Evolutionary conservation across 1,284 basidiomycete species (phyloP).

Genomic region (Farysia itapuensis): DNA sequence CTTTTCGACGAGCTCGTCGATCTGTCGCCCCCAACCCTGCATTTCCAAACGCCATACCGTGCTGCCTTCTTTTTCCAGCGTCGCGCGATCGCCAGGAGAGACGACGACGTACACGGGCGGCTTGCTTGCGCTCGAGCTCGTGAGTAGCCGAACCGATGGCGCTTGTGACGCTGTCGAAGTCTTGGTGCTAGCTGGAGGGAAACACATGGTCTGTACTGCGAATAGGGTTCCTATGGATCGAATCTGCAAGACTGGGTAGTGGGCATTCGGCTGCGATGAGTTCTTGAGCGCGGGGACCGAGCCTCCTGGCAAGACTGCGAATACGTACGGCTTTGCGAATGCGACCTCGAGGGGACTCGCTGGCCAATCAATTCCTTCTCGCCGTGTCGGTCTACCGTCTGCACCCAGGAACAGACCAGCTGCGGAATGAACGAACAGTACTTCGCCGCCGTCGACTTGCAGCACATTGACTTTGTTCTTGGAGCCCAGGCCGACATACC

Average conservation of each 20-base stretch:
- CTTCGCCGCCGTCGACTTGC: constrained; percentile 65
- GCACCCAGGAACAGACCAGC: constrained; percentile 69
- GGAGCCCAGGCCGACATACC: constrained; percentile 79
- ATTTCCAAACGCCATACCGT: constrained; percentile 76
- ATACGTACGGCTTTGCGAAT: constrained; percentile 79
- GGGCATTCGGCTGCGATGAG: constrained; percentile 21
- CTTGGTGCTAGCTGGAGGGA: constrained; percentile 21
- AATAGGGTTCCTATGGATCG: constrained; percentile 41
- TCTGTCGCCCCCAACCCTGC: constrained; percentile 74
- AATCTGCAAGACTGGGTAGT: constrained; percentile 39
- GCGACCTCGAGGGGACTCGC: constrained; percentile 79
- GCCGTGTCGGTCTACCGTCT: constrained; percentile 70
- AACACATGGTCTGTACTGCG: constrained; percentile 44
- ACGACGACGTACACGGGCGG: constrained; percentile 39
- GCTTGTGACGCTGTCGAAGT: constrained; percentile 1
- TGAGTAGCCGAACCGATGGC: constrained; percentile 32
- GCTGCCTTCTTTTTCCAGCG: constrained; percentile 42
- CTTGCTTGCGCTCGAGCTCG: constrained; percentile 29
- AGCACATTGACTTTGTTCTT: constrained; percentile 71
- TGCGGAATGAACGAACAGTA: constrained; percentile 30
- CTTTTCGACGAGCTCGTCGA: constrained; percentile 77
- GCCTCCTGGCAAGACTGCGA: constrained; percentile 62
- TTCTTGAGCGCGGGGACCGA: constrained; percentile 33
- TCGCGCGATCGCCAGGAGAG: constrained; percentile 18
- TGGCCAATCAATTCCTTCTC: constrained; percentile 73